Conservation (phyloP, 345 rosid genomes). For the Bruguiera sexangula region DNA sequence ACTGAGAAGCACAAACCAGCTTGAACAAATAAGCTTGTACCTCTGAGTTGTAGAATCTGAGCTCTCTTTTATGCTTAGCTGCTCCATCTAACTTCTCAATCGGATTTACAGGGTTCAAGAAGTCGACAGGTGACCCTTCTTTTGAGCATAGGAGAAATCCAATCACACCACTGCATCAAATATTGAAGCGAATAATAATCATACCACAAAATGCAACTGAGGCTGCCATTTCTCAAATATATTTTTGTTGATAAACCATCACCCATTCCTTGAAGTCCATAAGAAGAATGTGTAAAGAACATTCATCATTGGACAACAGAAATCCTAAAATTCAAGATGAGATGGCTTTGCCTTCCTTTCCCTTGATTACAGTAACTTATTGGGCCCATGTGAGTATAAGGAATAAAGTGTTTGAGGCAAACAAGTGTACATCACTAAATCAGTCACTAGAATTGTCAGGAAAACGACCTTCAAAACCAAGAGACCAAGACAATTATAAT, state of each 20-base stretch:
- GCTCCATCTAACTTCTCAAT: constrained; percentile 83
- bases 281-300: too few species aligned
- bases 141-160: constrained; percentile 84
- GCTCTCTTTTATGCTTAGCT: constrained; percentile 51
- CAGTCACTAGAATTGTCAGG: neutral
- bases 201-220: neutral
- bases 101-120: constrained; percentile 79
- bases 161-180: constrained; percentile 71
- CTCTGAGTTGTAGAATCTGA: constrained; percentile 81
- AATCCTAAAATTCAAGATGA: too few species aligned
- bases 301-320: too few species aligned
- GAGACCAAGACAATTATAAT: neutral
- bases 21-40: constrained; percentile 30
- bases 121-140: constrained; percentile 75
- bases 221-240: neutral
- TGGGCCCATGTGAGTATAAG: too few species aligned
- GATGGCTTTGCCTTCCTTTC: too few species aligned
- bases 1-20: neutral
- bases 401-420: too few species aligned
- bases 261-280: too few species aligned
- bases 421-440: too few species aligned
- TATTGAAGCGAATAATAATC: neutral
- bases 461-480: neutral
- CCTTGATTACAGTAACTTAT: too few species aligned
- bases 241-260: neutral